These are phyloP conservation scores for Leishmania aethiopica DNA, from an alignment of 208 protist species.

Conservation along the genomic window DNA sequence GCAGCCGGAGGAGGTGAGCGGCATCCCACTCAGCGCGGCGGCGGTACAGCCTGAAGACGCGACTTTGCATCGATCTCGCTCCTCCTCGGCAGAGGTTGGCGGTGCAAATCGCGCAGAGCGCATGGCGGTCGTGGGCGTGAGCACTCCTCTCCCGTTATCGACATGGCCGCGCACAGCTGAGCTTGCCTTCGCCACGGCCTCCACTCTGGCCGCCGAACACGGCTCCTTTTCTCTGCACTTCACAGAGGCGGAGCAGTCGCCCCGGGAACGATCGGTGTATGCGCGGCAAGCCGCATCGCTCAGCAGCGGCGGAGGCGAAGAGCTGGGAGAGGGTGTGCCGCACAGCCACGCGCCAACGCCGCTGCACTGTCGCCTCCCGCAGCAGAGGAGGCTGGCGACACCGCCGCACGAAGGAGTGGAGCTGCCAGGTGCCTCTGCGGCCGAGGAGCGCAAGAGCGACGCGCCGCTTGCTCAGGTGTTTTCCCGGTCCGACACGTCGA, in stretches of 20 bases:
- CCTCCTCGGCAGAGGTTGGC: background rate
- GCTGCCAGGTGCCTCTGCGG: background rate
- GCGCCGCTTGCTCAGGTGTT: background rate
- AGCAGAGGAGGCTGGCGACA: no score
- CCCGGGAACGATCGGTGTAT: conserved; percentile 7
- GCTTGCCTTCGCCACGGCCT: background rate
- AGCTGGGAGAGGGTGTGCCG: conserved; percentile 7
- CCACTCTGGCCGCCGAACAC: background rate
- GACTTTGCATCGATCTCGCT: background rate
- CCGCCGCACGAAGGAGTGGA: background rate
- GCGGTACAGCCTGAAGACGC: background rate
- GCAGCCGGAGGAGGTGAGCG: background rate
- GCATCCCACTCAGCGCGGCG: background rate
- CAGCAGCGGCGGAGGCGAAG: background rate
- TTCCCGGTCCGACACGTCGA: conserved; percentile 19
- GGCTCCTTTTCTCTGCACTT: conserved; percentile 6
- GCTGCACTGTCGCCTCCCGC: background rate
- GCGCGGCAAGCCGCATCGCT: background rate
- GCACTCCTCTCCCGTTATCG: background rate
- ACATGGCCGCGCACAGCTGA: background rate
- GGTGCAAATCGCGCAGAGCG: no score
- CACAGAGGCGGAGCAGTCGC: conserved; percentile 14
- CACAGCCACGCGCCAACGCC: conserved; percentile 24
- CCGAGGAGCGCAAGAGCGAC: background rate
- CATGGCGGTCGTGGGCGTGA: background rate